Base-by-base conservation (phyloP, 768 basidiomycete genomes). In the Coprinopsis cinerea region DNA sequence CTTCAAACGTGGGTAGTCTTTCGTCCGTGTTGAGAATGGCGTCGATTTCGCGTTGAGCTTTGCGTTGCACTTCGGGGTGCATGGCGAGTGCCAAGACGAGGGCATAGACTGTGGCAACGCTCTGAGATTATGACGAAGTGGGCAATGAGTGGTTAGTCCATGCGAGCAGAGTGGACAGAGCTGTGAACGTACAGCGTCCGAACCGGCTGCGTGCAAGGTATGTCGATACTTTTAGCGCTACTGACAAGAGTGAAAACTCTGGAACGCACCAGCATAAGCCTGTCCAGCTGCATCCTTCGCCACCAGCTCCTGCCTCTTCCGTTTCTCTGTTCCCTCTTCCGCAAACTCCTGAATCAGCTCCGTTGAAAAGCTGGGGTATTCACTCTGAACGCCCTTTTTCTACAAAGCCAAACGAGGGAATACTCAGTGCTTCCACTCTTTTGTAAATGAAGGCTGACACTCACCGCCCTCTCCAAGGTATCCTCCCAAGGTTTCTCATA, bases 1-100 rank as follows among this genome's bases (percentile, higher is more conserved):
- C 72, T 17, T 54, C 60, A 25, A 68, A 55, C 5, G 52, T 58
- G 1, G 73, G 72, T 17, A 75, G 58, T 2, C 68, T 58, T 9
- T 57, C 62, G 2, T 47, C 47, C 27, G 44, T 15, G 0, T 45
- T 53, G n/a, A 64, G 23, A 1, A 61, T 45, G 1, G 46, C 25
- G 43, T 65, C 66, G 3, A 70, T 46, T 44, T 70, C 59, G 23
- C 43, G 32, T 55, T 53, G 59, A 11, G 58, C 58, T 32, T 52
- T 55, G 20, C 32, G 32, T 32, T 55, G 55, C 14, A 61, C 49
- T 1, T 59, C 57, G 14, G 60, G 58, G 20, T 54, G 27, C 18
- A 40, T 40, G 0, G 53, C 50, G 35, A 63, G 46, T 3, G 47
- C 57, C 6, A 59, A 52, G 5, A 61, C 47, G 26, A 57, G 53